Base-by-base conservation (phyloP, 768 basidiomycete genomes). In the Amanita subjunquillea region DNA sequence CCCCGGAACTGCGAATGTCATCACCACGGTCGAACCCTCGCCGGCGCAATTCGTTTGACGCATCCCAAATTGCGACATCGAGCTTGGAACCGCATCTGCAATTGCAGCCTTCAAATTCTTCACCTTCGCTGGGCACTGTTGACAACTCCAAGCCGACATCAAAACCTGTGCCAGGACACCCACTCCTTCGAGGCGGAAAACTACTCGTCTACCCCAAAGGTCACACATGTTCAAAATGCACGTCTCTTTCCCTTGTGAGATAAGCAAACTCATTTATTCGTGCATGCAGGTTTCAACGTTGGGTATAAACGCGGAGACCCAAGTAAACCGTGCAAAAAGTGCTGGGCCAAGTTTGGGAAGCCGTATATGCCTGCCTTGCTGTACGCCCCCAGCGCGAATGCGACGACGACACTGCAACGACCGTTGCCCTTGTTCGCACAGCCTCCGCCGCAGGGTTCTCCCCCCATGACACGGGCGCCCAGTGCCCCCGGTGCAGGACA, bases 281-380 rank as follows among this genome's bases (percentile, higher is more conserved):
- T 44, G 54, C 37, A 15, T 38, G 17, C 54, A 90, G 88, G 88
- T 58, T 69, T 70, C 37, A 91, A 91, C 63, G 79, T 76, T 0
- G 88, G 89, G 2, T 91, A 82, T 27, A 87, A 87, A 64, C 70
- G 75, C 53, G 69, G 68, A 36, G 85, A 90, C 63, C 85, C 85
- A 0, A 62, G 71, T 1, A 69, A 79, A 52, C 84, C 87, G 5
- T 90, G 89, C 60, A 70, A 72, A 54, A 77, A 76, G 52, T 91
- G 90, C 68, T 91, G 88, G 89, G 67, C 73, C 5, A 82, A 80
- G 57, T 83, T 83, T 64, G 73, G 74, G 0, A 80, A 76, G 57
- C 70, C 75, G 0, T 91, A 81, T 64, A 60, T 39, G 2, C 41
- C 40, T 22, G 50, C 41, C 4, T 20, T 51, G 57, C 72, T 9